Conservation (phyloP, 129 eudicot species). For the Chrysanthemum lavandulifolium region DNA sequence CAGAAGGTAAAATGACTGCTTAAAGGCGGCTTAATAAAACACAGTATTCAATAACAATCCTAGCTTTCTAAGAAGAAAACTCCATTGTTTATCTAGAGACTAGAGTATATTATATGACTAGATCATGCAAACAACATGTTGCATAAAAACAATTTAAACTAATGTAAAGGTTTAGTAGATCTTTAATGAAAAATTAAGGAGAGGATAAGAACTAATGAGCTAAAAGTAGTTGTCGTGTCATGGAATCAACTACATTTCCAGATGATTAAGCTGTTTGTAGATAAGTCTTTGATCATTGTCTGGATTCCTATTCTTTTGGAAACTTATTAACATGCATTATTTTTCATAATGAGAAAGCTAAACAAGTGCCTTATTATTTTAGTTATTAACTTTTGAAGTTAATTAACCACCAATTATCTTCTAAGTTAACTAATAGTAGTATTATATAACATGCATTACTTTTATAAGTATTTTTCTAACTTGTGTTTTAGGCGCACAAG, state of each 20-base stretch:
- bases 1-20: no score
- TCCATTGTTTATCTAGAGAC: not conserved
- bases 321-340: slow-evolving; percentile 13
- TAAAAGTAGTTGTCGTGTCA: slow-evolving; percentile 35
- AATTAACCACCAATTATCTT: slow-evolving; percentile 19
- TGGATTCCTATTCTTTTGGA: slow-evolving; percentile 35
- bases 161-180: not conserved
- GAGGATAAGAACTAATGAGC: slow-evolving; percentile 26
- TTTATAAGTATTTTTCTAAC: not conserved
- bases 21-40: no score
- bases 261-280: slow-evolving; percentile 14
- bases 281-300: slow-evolving; percentile 18
- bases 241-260: slow-evolving; percentile 27
- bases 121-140: not conserved
- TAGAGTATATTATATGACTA: no score
- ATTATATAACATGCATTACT: not conserved
- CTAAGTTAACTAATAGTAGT: not conserved
- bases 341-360: not conserved
- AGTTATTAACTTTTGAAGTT: not conserved
- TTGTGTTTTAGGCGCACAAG: no score
- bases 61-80: not conserved
- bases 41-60: not conserved
- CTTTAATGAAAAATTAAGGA: not conserved
- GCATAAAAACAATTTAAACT: not conserved
- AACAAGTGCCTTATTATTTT: slow-evolving; percentile 3